These are phyloP conservation scores for Hapsidospora chrysogenum DNA, from an alignment of 495 filamentous ascomycete genomes.

Conservation along the genomic window DNA sequence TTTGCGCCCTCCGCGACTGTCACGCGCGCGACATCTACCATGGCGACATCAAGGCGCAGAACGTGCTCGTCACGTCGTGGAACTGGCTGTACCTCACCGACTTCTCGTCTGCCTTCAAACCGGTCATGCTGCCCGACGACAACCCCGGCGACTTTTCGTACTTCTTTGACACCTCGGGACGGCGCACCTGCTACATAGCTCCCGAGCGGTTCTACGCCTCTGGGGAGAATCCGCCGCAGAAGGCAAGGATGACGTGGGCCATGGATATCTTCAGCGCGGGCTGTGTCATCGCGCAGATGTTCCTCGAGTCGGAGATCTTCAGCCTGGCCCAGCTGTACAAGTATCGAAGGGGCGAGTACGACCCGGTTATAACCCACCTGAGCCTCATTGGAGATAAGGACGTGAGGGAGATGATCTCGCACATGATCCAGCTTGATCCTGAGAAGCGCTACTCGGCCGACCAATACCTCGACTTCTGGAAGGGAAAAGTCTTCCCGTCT, in stretches of 20 bases:
- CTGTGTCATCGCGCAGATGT: conserved; percentile 94
- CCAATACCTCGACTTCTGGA: conserved; percentile 86
- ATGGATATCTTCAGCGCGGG: conserved; percentile 99
- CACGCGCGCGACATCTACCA: conserved; percentile 85
- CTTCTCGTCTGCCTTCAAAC: conserved; percentile 92
- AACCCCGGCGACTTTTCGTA: conserved; percentile 96
- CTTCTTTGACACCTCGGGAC: conserved; percentile 86
- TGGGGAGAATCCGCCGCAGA: conserved; percentile 39
- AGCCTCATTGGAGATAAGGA: conserved; percentile 77
- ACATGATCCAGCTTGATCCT: conserved; percentile 92
- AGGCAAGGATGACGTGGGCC: conserved; percentile 56
- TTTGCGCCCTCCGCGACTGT: conserved; percentile 84
- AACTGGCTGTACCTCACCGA: conserved; percentile 98
- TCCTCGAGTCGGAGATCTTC: conserved; percentile 90
- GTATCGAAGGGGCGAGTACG: conserved; percentile 83
- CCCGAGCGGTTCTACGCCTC: conserved; percentile 77
- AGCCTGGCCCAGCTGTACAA: conserved; percentile 85
- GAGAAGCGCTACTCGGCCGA: conserved; percentile 85
- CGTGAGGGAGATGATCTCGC: conserved; percentile 69
- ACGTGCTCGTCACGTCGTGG: conserved; percentile 93
- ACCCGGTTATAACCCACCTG: conserved; percentile 62
- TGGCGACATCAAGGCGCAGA: conserved; percentile 97
- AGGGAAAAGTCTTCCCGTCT: conserved; percentile 77
- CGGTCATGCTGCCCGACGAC: conserved; percentile 84
- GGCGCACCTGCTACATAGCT: conserved; percentile 90